phyloP scores from a whole-genome alignment of 1,284 basidiomycete genomes.

The Ganoderma leucocontextum region DNA sequence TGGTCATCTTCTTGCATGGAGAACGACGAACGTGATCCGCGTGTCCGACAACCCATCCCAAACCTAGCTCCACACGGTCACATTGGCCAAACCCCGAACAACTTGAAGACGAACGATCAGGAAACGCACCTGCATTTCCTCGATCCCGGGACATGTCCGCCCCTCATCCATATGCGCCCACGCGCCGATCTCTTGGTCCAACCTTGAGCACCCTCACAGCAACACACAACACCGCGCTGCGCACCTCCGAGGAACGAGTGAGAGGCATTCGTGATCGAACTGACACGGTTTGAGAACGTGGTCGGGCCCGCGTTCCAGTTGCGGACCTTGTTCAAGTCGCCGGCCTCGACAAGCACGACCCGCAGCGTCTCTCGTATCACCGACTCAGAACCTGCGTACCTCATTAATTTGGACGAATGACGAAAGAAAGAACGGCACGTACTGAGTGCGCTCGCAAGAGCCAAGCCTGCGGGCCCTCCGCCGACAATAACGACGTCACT shows the following conservation, averaged over 20 bases:
- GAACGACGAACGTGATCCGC: conserved; percentile 87
- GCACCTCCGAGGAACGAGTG: conserved; percentile 78
- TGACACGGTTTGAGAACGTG: conserved; percentile 88
- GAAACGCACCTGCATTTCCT: conserved; percentile 81
- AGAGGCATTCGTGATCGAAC: conserved; percentile 87
- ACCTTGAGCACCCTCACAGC: not conserved
- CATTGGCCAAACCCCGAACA: not conserved
- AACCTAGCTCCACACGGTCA: not conserved
- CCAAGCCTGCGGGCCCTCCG: conserved; percentile 92
- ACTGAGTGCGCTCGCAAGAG: conserved; percentile 90
- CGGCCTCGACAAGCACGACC: conserved; percentile 83
- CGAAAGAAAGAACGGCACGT: conserved; percentile 37
- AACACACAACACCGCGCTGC: conserved; percentile 27
- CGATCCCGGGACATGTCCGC: too few relatives aligned
- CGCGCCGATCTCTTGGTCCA: conserved; percentile 72
- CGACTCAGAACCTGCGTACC: conserved; percentile 41
- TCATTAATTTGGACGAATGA: not conserved
- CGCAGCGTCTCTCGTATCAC: conserved; percentile 57
- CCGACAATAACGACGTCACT: conserved; percentile 94
- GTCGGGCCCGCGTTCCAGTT: conserved; percentile 68
- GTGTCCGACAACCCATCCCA: too few relatives aligned
- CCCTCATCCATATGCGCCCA: conserved; percentile 90
- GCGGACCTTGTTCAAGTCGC: conserved; percentile 73
- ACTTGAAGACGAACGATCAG: conserved; percentile 2
- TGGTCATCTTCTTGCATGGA: conserved; percentile 57